phyloP scores from a whole-genome alignment of 116 monocot species.

The Iris pallida region DNA sequence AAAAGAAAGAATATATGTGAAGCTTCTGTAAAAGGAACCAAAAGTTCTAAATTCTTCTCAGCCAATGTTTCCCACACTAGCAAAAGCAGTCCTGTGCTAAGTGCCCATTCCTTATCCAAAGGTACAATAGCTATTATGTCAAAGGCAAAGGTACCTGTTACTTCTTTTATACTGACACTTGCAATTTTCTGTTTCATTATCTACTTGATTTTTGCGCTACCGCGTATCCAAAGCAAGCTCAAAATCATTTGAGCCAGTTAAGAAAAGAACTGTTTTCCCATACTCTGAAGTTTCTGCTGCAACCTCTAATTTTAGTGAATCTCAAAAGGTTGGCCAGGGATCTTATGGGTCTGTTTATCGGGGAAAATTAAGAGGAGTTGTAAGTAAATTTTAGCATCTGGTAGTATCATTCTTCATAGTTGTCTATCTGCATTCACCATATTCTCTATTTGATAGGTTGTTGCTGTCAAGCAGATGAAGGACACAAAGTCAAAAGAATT shows the following conservation, averaged over 20 bases:
- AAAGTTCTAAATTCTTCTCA: neutral
- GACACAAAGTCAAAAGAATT: constrained; percentile 26
- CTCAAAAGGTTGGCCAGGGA: constrained; percentile 21
- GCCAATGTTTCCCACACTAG: neutral
- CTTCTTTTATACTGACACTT: neutral
- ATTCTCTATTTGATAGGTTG: constrained; percentile 12
- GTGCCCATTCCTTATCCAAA: neutral
- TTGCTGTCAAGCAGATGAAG: constrained; percentile 25
- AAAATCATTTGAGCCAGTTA: constrained; percentile 6
- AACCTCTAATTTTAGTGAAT: constrained; percentile 18
- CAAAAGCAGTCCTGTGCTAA: neutral
- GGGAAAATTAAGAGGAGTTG: constrained; percentile 22
- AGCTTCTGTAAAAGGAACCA: constrained; percentile 1
- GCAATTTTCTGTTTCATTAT: neutral
- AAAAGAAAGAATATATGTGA: neutral
- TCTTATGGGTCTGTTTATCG: constrained; percentile 21
- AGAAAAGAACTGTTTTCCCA: constrained; percentile 16
- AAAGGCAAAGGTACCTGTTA: neutral
- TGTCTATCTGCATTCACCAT: neutral
- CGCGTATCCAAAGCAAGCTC: constrained; percentile 8
- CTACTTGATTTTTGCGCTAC: neutral
- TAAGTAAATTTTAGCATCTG: neutral
- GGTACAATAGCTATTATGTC: neutral
- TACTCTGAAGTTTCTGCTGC: constrained; percentile 14
- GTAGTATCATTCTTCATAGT: neutral